Conservation (phyloP, 78 protist genomes). For the Dictyostelium brefeldianum region DNA sequence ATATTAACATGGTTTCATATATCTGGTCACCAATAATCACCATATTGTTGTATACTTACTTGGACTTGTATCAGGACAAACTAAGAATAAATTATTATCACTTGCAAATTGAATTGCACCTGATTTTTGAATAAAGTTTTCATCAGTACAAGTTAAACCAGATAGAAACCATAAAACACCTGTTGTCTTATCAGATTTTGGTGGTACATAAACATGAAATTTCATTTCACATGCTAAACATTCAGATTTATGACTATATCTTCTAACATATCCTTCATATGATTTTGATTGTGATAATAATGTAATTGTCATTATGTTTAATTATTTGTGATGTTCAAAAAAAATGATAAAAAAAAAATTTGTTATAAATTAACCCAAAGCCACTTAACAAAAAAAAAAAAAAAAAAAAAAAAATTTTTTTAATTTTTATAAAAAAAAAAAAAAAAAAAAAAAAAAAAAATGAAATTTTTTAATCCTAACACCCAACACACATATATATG, state of each 20-base stretch:
- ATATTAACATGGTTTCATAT: no score
- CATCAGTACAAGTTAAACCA: constrained; percentile 94
- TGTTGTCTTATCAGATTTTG: neutral
- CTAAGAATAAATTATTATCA: constrained; percentile 68
- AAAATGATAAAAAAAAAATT: no score
- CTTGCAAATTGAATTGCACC: constrained; percentile 86
- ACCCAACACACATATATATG: no score
- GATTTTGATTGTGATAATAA: constrained; percentile 43
- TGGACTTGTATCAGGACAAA: constrained; percentile 96
- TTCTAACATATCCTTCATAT: constrained; percentile 45
- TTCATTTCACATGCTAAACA: constrained; percentile 68
- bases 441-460: no score
- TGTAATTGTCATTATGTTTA: constrained; percentile 18
- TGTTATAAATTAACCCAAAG: no score
- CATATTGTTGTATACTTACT: no score
- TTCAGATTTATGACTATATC: constrained; percentile 71
- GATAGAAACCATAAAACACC: constrained; percentile 68
- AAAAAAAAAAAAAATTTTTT: no score
- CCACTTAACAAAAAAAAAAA: no score
- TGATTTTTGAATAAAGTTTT: constrained; percentile 91
- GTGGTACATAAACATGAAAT: constrained; percentile 66
- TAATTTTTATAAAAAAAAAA: no score
- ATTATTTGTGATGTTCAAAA: no score
- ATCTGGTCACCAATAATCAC: no score
- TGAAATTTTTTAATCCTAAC: no score